These are phyloP conservation scores for Dacryopinax primogenitus DNA, from an alignment of 768 basidiomycete species.

Conservation along the genomic window DNA sequence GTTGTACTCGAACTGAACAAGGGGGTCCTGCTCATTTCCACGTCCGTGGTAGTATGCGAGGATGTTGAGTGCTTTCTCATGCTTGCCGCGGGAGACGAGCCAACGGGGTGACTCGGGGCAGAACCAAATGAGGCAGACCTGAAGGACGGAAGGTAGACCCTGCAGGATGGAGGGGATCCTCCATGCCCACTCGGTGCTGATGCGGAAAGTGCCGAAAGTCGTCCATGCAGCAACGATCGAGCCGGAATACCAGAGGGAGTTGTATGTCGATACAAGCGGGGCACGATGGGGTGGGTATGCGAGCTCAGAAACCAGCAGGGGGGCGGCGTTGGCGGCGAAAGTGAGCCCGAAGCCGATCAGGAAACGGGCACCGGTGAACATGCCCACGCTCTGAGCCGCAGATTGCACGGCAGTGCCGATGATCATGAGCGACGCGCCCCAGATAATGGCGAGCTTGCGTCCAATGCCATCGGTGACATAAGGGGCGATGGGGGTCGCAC, in stretches of 20 bases:
- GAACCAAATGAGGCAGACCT: slow-evolving; percentile 43
- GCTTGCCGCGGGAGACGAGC: slow-evolving; percentile 45
- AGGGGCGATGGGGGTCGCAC: slow-evolving; percentile 49
- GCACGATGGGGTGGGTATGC: slow-evolving; percentile 52
- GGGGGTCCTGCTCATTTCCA: slow-evolving; percentile 46
- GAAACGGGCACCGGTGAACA: slow-evolving; percentile 44
- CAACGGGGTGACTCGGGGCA: slow-evolving; percentile 58
- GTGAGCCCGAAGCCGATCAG: slow-evolving; percentile 52
- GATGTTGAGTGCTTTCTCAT: slow-evolving; percentile 42
- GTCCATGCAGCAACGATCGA: slow-evolving; percentile 45
- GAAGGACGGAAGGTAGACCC: slow-evolving; percentile 43
- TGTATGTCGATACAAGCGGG: slow-evolving; percentile 32
- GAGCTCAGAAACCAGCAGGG: slow-evolving; percentile 44
- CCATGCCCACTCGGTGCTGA: slow-evolving; percentile 36
- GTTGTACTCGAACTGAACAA: slow-evolving; percentile 54
- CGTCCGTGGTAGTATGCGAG: slow-evolving; percentile 64
- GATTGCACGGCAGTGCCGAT: slow-evolving; percentile 48
- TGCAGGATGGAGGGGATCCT: slow-evolving; percentile 53
- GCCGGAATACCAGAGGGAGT: slow-evolving; percentile 63
- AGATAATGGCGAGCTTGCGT: slow-evolving; percentile 45
- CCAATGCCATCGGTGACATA: slow-evolving; percentile 48
- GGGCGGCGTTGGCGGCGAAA: slow-evolving; percentile 43
- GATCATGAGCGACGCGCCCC: slow-evolving; percentile 52
- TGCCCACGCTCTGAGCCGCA: slow-evolving; percentile 33
- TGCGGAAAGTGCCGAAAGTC: slow-evolving; percentile 34